These are phyloP conservation scores for Nannizziopsis arthrosporioides DNA, from an alignment of 2,329 filamentous ascomycete genomes.

Conservation along the genomic window DNA sequence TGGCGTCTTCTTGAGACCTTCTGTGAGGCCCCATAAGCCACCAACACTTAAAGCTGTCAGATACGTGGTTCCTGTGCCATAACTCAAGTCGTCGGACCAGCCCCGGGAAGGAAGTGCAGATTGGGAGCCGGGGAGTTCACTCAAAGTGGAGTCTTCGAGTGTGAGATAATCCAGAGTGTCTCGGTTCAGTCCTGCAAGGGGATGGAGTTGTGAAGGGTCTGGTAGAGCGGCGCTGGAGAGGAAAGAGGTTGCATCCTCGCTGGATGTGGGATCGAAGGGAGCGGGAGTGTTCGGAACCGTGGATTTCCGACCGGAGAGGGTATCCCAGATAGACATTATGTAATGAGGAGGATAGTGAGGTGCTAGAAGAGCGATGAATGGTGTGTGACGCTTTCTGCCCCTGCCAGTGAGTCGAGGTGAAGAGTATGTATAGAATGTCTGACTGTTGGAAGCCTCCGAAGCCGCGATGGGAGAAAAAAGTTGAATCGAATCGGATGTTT, in stretches of 20 bases:
- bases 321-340: conserved; percentile 49
- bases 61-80: conserved; percentile 91
- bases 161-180: conserved; percentile 90
- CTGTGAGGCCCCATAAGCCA: conserved; percentile 82
- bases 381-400: background rate
- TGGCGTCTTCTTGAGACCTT: conserved; percentile 65
- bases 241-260: conserved; percentile 77
- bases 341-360: background rate
- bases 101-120: conserved; percentile 87
- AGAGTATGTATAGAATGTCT: conserved; percentile 14
- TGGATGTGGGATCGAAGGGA: conserved; percentile 58
- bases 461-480: conserved; percentile 1
- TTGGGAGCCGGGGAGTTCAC: conserved; percentile 71
- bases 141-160: conserved; percentile 81
- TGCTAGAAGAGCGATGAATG: no score
- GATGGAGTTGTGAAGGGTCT: conserved; percentile 82
- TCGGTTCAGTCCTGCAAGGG: conserved; percentile 82
- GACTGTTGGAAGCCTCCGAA: background rate
- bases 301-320: conserved; percentile 49
- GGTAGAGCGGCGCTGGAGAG: conserved; percentile 63
- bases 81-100: conserved; percentile 97
- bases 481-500: conserved; percentile 3
- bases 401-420: conserved; percentile 17
- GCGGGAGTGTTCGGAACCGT: conserved; percentile 43
- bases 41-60: conserved; percentile 74